A percentile compares a stretch with the other conserved stretches of the same genome.
phyloP scores from a whole-genome alignment of 495 filamentous ascomycete species.

The Hypoxylon rickii region DNA sequence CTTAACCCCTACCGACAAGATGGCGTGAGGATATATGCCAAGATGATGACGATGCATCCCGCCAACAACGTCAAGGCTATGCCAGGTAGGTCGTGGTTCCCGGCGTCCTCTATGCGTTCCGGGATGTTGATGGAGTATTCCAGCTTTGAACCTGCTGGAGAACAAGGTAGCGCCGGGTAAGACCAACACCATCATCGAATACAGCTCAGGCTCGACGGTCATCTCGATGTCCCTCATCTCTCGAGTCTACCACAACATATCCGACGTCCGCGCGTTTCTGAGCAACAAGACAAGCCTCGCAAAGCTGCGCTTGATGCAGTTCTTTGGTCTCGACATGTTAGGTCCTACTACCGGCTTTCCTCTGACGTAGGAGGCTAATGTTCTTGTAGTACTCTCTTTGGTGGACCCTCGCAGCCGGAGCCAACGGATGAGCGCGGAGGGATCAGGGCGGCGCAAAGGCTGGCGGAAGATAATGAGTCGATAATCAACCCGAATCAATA shows the following conservation, averaged over 20 bases:
- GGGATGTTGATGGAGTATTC: not conserved
- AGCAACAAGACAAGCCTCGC: slow-evolving; percentile 64
- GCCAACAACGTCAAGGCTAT: slow-evolving; percentile 68
- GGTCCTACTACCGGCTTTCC: not conserved
- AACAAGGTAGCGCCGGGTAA: slow-evolving; percentile 48
- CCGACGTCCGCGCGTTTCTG: slow-evolving; percentile 60
- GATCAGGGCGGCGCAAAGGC: slow-evolving; percentile 51
- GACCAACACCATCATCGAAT: slow-evolving; percentile 60
- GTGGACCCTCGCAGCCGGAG: slow-evolving; percentile 62
- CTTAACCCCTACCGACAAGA: slow-evolving; percentile 61
- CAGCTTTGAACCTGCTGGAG: slow-evolving; percentile 62
- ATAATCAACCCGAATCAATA: slow-evolving; percentile 64
- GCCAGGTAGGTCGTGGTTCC: slow-evolving; percentile 52
- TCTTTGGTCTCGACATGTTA: slow-evolving; percentile 62
- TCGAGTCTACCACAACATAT: slow-evolving; percentile 55
- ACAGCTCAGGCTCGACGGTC: slow-evolving; percentile 66
- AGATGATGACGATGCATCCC: slow-evolving; percentile 66
- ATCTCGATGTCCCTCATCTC: slow-evolving; percentile 63
- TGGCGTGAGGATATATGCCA: slow-evolving; percentile 66
- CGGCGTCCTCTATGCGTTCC: not conserved
- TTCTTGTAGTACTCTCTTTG: slow-evolving; percentile 52
- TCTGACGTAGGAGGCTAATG: not conserved
- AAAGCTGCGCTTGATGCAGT: slow-evolving; percentile 59
- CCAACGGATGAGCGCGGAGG: slow-evolving; percentile 57
- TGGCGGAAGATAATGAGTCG: slow-evolving; percentile 45